Conservation (phyloP, 208 protist species). For the Naegleria fowleri region DNA sequence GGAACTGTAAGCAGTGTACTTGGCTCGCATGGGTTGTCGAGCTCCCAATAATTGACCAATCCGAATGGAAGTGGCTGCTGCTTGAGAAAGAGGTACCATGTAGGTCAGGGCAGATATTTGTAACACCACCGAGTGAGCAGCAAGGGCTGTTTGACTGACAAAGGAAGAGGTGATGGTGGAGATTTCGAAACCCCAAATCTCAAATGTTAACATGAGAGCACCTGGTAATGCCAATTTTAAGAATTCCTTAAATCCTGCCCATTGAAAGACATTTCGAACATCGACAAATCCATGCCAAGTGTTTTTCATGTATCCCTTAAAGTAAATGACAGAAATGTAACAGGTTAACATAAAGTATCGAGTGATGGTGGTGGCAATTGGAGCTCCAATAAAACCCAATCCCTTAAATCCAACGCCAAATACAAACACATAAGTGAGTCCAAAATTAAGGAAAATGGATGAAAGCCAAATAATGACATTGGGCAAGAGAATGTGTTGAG, state of each 20-base stretch:
- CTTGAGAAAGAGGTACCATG: neutral
- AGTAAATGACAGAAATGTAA: neutral
- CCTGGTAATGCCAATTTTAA: conserved; percentile 8
- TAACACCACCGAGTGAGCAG: neutral
- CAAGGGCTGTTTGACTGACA: neutral
- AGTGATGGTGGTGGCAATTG: neutral
- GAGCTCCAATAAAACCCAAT: neutral
- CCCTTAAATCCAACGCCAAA: neutral
- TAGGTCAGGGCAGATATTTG: neutral
- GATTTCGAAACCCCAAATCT: neutral
- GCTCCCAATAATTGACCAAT: neutral
- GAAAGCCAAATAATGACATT: neutral
- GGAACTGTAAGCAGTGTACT: neutral
- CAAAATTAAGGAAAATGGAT: neutral
- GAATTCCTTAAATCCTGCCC: neutral
- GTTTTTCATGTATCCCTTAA: neutral
- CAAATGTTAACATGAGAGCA: neutral
- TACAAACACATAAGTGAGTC: neutral
- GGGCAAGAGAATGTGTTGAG: neutral
- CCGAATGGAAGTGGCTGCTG: neutral
- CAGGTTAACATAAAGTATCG: neutral
- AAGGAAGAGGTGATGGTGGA: neutral
- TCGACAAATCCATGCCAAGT: neutral
- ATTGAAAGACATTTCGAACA: neutral
- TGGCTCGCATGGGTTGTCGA: neutral